phyloP scores from a whole-genome alignment of 1,139 yeast genomes.

The Magnusiomyces ingens region DNA sequence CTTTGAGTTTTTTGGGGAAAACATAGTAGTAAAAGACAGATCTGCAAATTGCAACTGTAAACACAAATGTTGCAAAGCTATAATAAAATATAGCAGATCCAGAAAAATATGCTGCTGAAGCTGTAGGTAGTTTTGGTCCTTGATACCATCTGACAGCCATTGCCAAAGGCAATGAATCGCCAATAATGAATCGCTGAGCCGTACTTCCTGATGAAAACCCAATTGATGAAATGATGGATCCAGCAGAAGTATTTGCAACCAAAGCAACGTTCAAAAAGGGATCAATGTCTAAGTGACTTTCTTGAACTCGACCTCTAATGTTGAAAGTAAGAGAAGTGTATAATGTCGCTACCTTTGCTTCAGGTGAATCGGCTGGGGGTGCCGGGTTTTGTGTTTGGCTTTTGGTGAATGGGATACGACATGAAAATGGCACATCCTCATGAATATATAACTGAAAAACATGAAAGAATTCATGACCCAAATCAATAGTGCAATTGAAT shows the following conservation, averaged over 20 bases:
- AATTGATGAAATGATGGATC: slow-evolving; percentile 44
- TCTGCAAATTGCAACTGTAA: slow-evolving; percentile 19
- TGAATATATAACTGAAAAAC: slow-evolving; percentile 68
- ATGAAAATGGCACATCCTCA: slow-evolving; percentile 70
- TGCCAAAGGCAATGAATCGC: slow-evolving; percentile 51
- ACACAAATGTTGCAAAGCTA: slow-evolving; percentile 19
- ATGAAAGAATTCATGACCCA: slow-evolving; percentile 65
- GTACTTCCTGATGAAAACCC: slow-evolving; percentile 62
- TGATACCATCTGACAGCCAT: slow-evolving; percentile 55
- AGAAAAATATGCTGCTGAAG: slow-evolving; percentile 12
- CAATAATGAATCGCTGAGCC: slow-evolving; percentile 58
- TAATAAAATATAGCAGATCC: slow-evolving; percentile 13
- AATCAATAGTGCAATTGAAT: slow-evolving; percentile 53
- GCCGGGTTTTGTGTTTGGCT: slow-evolving; percentile 28
- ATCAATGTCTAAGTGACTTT: slow-evolving; percentile 66
- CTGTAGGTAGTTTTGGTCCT: slow-evolving; percentile 16
- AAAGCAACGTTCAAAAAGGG: slow-evolving; percentile 50
- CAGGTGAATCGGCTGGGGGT: background rate
- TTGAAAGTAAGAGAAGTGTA: slow-evolving; percentile 55
- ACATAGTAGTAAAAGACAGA: slow-evolving; percentile 21
- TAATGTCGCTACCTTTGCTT: background rate
- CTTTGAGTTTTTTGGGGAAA: slow-evolving; percentile 21
- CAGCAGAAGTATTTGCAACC: slow-evolving; percentile 22
- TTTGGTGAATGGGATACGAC: slow-evolving; percentile 44
- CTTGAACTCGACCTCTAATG: slow-evolving; percentile 61